A percentile compares a stretch with the other conserved stretches of the same genome.
Conservation (phyloP, 352 stramenopile species). For the Phytophthora parvispora region DNA sequence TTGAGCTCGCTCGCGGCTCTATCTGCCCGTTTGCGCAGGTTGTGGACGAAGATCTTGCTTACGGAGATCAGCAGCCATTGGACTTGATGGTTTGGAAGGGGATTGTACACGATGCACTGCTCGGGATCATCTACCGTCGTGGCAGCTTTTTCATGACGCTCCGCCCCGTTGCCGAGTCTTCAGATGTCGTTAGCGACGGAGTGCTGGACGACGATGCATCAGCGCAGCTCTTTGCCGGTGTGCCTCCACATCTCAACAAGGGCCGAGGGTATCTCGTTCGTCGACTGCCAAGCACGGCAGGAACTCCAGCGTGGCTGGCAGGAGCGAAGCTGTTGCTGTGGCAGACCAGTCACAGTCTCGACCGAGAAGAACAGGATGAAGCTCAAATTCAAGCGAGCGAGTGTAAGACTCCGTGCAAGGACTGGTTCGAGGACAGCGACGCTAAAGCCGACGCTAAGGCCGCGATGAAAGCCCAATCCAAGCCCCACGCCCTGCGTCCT, state of each 20-base stretch:
- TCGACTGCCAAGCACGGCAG: slow-evolving; percentile 31
- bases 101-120: slow-evolving; percentile 58
- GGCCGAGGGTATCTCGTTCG: slow-evolving; percentile 65
- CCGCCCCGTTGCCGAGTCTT: slow-evolving; percentile 29
- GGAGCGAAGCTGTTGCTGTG: slow-evolving; percentile 67
- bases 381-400: slow-evolving; percentile 38
- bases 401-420: slow-evolving; percentile 37
- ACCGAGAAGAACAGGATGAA: slow-evolving; percentile 53
- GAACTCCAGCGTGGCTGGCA: slow-evolving; percentile 47
- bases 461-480: slow-evolving; percentile 16
- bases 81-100: slow-evolving; percentile 72
- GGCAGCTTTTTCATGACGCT: slow-evolving; percentile 67
- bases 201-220: slow-evolving; percentile 41
- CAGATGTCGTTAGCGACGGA: slow-evolving; percentile 32
- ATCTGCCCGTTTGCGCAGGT: slow-evolving; percentile 21
- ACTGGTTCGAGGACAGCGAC: slow-evolving; percentile 50
- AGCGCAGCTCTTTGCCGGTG: slow-evolving; percentile 52
- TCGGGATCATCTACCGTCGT: slow-evolving; percentile 62
- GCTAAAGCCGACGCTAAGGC: slow-evolving; percentile 5
- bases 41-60: slow-evolving; percentile 12
- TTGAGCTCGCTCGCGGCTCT: slow-evolving; percentile 47
- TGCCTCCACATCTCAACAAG: slow-evolving; percentile 55
- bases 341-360: slow-evolving; percentile 66
- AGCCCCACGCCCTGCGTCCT: slow-evolving; percentile 20
- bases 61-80: slow-evolving; percentile 26